These are phyloP conservation scores for Nemania serpens DNA, from an alignment of 2,329 filamentous ascomycete species.

Conservation along the genomic window DNA sequence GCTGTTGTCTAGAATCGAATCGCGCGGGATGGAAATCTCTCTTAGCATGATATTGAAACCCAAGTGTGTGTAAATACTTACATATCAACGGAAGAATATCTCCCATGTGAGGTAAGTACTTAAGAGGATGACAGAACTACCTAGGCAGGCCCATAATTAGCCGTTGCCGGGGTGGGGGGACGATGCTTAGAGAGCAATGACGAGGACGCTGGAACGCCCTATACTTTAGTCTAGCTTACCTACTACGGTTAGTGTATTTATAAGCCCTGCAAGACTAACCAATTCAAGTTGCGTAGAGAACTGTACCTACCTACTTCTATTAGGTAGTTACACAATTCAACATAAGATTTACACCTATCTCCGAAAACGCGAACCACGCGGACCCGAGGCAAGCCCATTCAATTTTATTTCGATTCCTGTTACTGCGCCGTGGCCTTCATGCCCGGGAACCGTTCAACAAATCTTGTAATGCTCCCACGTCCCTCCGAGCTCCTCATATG, in stretches of 20 bases:
- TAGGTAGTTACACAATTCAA: too few relatives aligned
- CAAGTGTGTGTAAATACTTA: background rate
- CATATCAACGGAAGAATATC: background rate
- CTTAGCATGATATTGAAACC: too few relatives aligned
- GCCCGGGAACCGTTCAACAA: background rate
- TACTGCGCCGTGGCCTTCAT: background rate
- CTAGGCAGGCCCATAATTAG: conserved; percentile 21
- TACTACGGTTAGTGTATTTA: background rate
- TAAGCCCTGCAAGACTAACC: background rate
- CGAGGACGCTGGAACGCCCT: background rate
- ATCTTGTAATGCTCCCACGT: background rate
- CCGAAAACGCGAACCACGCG: background rate
- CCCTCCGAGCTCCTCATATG: background rate
- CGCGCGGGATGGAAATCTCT: too few relatives aligned
- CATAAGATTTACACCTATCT: background rate
- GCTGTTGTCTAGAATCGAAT: background rate
- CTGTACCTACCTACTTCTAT: too few relatives aligned
- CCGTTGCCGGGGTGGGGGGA: conserved; percentile 7
- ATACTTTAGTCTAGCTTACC: too few relatives aligned
- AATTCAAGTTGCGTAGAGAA: background rate
- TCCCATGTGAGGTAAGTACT: background rate
- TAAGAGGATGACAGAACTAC: background rate
- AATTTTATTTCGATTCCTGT: background rate
- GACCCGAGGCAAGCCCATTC: background rate
- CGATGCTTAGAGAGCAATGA: conserved; percentile 22